Evolutionary conservation across 495 filamentous ascomycete species (phyloP).

Genomic region (Daldinia caldariorum): DNA sequence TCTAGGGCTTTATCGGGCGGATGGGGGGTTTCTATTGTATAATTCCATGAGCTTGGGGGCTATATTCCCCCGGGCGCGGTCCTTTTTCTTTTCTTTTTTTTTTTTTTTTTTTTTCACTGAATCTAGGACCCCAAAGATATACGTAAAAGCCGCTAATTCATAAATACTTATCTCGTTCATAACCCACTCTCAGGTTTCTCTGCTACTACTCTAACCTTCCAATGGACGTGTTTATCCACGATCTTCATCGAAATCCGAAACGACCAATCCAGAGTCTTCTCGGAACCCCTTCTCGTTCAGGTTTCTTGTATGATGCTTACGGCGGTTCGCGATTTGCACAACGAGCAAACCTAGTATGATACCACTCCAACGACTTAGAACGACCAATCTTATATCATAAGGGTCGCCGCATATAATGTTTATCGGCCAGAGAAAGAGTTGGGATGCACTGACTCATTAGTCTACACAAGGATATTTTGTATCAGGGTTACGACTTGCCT

Average conservation of each 20-base stretch:
- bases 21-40: neutral
- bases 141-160: conserved; percentile 1
- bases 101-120: neutral
- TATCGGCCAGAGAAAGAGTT: neutral
- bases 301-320: neutral
- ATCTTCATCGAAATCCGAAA: conserved; percentile 15
- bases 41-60: conserved; percentile 3
- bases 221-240: neutral
- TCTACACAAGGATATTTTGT: neutral
- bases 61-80: neutral
- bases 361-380: neutral
- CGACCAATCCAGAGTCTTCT: conserved; percentile 14
- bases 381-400: neutral
- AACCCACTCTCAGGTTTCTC: neutral
- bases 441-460: neutral
- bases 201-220: neutral
- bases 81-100: neutral
- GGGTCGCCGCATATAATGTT: neutral
- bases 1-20: neutral
- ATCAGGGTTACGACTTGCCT: neutral
- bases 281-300: conserved; percentile 4
- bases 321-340: neutral
- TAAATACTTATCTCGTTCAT: conserved; percentile 10
- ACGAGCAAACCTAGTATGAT: neutral
- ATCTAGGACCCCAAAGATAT: neutral